Percentiles rank a stretch among this genome's conserved stretches.
Conservation (phyloP, 2,329 filamentous ascomycete genomes). For the Pseudogymnoascus verrucosus region DNA sequence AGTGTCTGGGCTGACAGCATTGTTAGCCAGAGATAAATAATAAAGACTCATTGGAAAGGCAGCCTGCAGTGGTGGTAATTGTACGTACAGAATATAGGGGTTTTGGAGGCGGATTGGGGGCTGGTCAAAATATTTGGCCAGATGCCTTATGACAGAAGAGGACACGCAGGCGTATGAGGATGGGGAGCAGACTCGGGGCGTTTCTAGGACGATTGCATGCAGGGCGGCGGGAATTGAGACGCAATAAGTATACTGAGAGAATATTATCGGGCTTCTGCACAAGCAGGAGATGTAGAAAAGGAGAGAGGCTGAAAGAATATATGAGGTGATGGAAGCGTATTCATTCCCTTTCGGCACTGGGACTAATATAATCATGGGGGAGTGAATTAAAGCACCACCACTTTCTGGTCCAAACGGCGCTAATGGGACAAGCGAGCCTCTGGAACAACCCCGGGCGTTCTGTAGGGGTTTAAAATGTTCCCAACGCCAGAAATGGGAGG, state of each 20-base stretch:
- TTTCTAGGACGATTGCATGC: slow-evolving; percentile 8
- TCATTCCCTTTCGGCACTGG: slow-evolving; percentile 2
- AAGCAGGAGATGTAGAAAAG: slow-evolving; percentile 3
- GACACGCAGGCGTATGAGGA: slow-evolving; percentile 7
- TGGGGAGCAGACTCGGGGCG: slow-evolving; percentile 1
- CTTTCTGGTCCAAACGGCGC: slow-evolving; percentile 4
- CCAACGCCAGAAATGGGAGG: not conserved
- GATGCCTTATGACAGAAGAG: slow-evolving; percentile 5
- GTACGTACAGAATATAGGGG: slow-evolving; percentile 2
- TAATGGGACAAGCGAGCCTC: slow-evolving; percentile 6
- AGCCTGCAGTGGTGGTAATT: not conserved
- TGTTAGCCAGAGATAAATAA: not conserved
- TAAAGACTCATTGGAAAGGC: not conserved
- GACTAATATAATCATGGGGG: slow-evolving; percentile 5
- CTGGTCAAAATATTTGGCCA: slow-evolving; percentile 6
- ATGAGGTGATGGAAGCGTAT: slow-evolving; percentile 6
- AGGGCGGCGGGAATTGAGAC: slow-evolving; percentile 6
- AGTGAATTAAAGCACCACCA: slow-evolving; percentile 5
- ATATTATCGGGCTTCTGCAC: slow-evolving; percentile 6
- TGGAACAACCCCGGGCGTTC: slow-evolving; percentile 5
- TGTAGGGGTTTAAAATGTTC: slow-evolving; percentile 7
- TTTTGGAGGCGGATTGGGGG: not conserved
- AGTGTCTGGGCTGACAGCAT: not conserved
- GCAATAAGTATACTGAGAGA: slow-evolving; percentile 4
- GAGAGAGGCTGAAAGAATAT: slow-evolving; percentile 8